Base-by-base conservation (phyloP, 2,329 filamentous ascomycete species). In the Lachnellula willkommii region DNA sequence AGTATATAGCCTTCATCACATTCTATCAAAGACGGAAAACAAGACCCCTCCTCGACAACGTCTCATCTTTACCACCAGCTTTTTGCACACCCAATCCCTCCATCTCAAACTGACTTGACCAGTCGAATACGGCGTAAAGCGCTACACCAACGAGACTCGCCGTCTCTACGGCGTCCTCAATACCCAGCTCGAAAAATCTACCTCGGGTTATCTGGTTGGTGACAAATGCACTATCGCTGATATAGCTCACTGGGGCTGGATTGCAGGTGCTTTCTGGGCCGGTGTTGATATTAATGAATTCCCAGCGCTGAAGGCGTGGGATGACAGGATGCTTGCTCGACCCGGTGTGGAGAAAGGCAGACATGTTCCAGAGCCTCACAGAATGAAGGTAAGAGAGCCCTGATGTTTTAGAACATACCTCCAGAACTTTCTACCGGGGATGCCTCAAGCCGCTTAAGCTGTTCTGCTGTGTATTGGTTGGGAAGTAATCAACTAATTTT, bases 91-190 rank as follows among this genome's bases (percentile, higher is more conserved):
- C 9, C 28, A 32, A 32, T 2, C 28, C 2, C 28, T 32, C 28
- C 9, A 32, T 28, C 28, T 32, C 28, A 32, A 32, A 32, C 28
- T 32, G 9, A 32, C 28, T 32, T 32, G 28, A 11, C 9, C n/a
- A 54, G 54, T 95, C 65, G 77, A 85, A 66, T 95, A 96, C 69
- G 90, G 87, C 60, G 83, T 95, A 54, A 83, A 89, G 67, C 82
- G 91, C 48, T 96, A 95, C 74, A 75, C 79, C 68, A 94, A 90
- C 69, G 91, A 96, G 74, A 90, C 88, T 0, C 80, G 86, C n/a
- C 84, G 91, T 14, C 77, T 96, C 1, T 95, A 94, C 74, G 78
- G 83, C 51, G 86, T 90, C 20, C 75, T 95, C 57, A 85, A 95
- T 67, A 82, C 79, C 48, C 84, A 91, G 54, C 81, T 96, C 45